Evolutionary conservation across 2,329 filamentous ascomycete species (phyloP), one percentile per base, ranked within the genome.

Genomic region (Ophiostoma novo-ulmi): DNA sequence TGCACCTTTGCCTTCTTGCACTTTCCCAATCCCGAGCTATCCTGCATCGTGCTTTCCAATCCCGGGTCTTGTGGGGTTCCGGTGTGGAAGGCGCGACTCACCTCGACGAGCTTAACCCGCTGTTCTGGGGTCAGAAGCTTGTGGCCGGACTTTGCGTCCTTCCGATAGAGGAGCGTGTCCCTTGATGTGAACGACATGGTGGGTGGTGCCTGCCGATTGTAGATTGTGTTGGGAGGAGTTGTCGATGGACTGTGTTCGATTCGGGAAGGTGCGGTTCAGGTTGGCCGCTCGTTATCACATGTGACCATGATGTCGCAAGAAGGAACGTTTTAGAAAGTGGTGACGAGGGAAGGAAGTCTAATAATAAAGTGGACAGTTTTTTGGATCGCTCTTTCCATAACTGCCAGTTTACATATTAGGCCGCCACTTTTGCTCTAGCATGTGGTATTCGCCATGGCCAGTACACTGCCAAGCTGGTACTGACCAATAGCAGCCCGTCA

Each of bases 31-130:
- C 5, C 36, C 63, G n/a, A n/a, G 35, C 35, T 22, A 22, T 14
- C 36, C 20, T 22, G 63, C 35, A 39, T 22, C 35, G 36, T 39
- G 63, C 63, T 20, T 65, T 65, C 63, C 36, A 22, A 6, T 13
- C 36, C 20, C 4, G 41, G 36, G 31, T 31, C 35, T 36, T 20
- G 20, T 65, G 8, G 1, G 10, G 10, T 20, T 13, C 36, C n/a
- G 38, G n/a, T 22, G 3, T 20, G 70, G 68, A 71, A 71, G 68
- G 70, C 41, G 17, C 31, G 17, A 74, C 76, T 63, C 71, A 84
- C 83, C 79, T 83, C 77, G 67, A 84, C 74, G 31, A 85, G 77
- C 73, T 80, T 79, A 72, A 83, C 77, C 71, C 83, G 78, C 74
- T 84, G 80, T 72, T 80, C 77, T n/a, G 79, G 76, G 10, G 79